Evolutionary conservation across 495 filamentous ascomycete genomes (phyloP), one percentile per base, ranked within the genome.

Genomic region (Daldinia bambusicola): DNA sequence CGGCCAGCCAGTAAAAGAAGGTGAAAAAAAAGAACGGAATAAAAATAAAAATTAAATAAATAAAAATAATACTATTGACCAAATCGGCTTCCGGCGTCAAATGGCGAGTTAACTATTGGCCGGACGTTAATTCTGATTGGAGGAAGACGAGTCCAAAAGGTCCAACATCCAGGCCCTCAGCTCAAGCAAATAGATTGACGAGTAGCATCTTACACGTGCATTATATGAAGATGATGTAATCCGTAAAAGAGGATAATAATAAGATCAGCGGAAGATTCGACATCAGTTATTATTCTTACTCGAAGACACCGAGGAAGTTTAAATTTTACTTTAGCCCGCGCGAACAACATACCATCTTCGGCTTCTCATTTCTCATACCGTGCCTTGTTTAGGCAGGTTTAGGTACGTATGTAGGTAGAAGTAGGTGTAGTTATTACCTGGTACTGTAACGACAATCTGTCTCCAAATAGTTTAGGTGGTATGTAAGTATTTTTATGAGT

Each of bases 11-110:
- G 32, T 37, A 56, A 56, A 36, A 56, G 32, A 56, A 34, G 56
- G 56, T 43, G 32, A 32, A 58, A 43, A 58, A 48, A 59, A 50
- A 16, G 6, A 67, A 45, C 37, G 22, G 18, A 16, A 56, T 40
- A 59, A 52, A 52, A 53, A 55, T n/a, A n/a, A n/a, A 14, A 71
- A 71, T n/a, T 51, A 59, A 59, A 50, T 30, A 52, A 53, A 55
- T 26, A 26, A 26, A 14, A 71, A 13, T 51, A 59, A 59, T 26
- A 26, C 40, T 30, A 62, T 40, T 62, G 70, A 69, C 70, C 57
- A 51, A 73, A 73, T 69, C 56, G 70, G 70, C 57, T 70, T 57
- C 71, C 71, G 63, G 67, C 71, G 66, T 74, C 59, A 64, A 74
- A 64, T 70, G 67, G 61, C 67, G 41, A 74, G 34, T 41, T 40